A percentile compares a stretch with the other conserved stretches of the same genome.
Evolutionary conservation across 352 stramenopile genomes (phyloP).

Genomic region (Peronosclerospora sorghi): DNA sequence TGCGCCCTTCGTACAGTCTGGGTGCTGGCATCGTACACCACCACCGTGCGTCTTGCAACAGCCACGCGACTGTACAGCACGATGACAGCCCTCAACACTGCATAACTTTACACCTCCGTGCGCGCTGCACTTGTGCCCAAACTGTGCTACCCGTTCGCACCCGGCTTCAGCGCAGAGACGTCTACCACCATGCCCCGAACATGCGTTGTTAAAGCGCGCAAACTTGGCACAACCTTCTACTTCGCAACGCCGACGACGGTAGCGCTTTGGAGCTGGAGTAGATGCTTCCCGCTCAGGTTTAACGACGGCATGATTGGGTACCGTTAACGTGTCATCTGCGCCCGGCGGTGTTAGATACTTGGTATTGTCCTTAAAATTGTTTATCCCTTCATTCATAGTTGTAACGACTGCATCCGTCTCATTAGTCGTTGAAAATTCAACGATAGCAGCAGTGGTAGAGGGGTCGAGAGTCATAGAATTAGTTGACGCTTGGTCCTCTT

Average conservation of each 20-base stretch:
- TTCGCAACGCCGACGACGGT: conserved; percentile 53
- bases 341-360: background rate
- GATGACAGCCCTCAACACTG: conserved; percentile 50
- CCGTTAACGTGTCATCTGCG: conserved; percentile 1
- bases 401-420: background rate
- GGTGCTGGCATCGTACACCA: conserved; percentile 69
- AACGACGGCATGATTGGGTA: background rate
- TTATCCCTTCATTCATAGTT: conserved; percentile 1
- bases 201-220: conserved; percentile 68
- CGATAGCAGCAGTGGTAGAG: background rate
- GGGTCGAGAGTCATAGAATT: background rate
- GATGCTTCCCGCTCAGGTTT: background rate
- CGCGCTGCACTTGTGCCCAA: conserved; percentile 71
- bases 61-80: conserved; percentile 70
- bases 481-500: conserved; percentile 1
- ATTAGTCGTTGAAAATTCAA: conserved; percentile 1
- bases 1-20: conserved; percentile 70
- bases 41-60: conserved; percentile 83
- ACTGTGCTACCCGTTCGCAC: conserved; percentile 61
- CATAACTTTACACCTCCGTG: conserved; percentile 75
- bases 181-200: conserved; percentile 58
- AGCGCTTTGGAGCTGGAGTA: conserved; percentile 28
- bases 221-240: conserved; percentile 63
- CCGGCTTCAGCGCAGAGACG: conserved; percentile 58
- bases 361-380: background rate